phyloP scores from a whole-genome alignment of 805 yeast species.

The Saturnispora besseyi region DNA sequence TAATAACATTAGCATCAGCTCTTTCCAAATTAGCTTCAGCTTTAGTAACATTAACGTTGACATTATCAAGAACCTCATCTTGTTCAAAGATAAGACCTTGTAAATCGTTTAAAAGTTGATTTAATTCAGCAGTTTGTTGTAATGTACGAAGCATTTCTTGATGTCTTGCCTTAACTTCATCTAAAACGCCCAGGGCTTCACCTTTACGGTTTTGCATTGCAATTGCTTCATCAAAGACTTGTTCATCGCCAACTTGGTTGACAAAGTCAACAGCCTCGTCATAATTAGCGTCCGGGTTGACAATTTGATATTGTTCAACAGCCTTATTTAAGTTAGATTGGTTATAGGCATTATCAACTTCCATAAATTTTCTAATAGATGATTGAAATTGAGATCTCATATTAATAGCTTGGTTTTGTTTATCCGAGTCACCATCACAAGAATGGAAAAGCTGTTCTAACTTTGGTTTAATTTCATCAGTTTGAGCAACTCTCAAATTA shows the following conservation, averaged over 20 bases:
- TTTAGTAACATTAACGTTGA: conserved; percentile 67
- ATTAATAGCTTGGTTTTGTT: conserved; percentile 84
- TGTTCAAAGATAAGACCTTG: conserved; percentile 94
- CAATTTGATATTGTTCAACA: conserved; percentile 85
- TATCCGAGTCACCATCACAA: conserved; percentile 65
- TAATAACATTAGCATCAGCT: conserved; percentile 89
- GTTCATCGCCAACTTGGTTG: conserved; percentile 77
- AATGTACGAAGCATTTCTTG: conserved; percentile 91
- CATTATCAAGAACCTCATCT: conserved; percentile 75
- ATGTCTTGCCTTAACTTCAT: conserved; percentile 94
- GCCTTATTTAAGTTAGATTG: conserved; percentile 82
- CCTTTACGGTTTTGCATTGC: conserved; percentile 82
- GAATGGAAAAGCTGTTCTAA: conserved; percentile 69
- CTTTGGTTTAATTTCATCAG: conserved; percentile 54
- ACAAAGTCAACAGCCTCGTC: conserved; percentile 79
- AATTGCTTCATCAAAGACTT: conserved; percentile 89
- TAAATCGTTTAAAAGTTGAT: conserved; percentile 92
- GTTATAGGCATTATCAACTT: conserved; percentile 77
- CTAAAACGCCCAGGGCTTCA: conserved; percentile 89
- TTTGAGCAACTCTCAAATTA: conserved; percentile 74
- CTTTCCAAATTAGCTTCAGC: conserved; percentile 90
- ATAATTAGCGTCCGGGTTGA: conserved; percentile 76
- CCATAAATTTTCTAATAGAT: conserved; percentile 78
- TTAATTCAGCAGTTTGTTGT: conserved; percentile 90
- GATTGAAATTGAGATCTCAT: conserved; percentile 77